Percentiles rank a stretch among this genome's conserved stretches.
Conservation (phyloP, 2,329 filamentous ascomycete species). For the Emmonsiellopsis sp. region DNA sequence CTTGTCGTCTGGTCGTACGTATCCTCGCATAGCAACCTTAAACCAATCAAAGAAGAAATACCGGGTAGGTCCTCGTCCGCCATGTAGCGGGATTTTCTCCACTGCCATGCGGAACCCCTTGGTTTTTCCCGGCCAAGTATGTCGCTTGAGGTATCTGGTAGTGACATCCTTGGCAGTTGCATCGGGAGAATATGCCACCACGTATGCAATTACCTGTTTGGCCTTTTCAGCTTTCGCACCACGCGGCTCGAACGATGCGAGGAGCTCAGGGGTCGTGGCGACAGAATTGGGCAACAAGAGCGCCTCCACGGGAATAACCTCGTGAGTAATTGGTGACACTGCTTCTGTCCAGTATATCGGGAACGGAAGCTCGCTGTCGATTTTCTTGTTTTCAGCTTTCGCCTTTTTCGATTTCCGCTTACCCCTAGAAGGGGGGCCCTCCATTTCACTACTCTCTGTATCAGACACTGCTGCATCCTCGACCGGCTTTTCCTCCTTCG, state of each 20-base stretch:
- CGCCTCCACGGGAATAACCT: conserved; percentile 70
- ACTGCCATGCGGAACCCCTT: conserved; percentile 71
- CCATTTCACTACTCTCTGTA: conserved; percentile 16
- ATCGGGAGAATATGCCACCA: conserved; percentile 72
- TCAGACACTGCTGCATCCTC: conserved; percentile 7
- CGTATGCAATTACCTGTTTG: conserved; percentile 83
- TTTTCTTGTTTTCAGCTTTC: conserved; percentile 37
- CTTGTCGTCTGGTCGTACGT: conserved; percentile 45
- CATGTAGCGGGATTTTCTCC: conserved; percentile 74
- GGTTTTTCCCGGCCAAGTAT: conserved; percentile 76
- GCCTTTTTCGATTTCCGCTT: conserved; percentile 14
- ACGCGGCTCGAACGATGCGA: conserved; percentile 71
- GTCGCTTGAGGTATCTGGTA: conserved; percentile 75
- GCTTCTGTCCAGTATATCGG: conserved; percentile 93
- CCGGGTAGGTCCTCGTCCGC: conserved; percentile 64
- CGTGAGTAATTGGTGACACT: conserved; percentile 70
- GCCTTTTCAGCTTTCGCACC: conserved; percentile 75
- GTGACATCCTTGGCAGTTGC: conserved; percentile 93
- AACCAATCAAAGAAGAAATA: conserved; percentile 87
- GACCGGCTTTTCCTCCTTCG: conserved; percentile 21
- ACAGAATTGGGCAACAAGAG: conserved; percentile 52
- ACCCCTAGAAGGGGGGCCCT: conserved; percentile 9
- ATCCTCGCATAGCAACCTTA: conserved; percentile 66
- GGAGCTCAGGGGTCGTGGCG: conserved; percentile 61
- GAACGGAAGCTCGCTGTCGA: conserved; percentile 69